Conservation (phyloP, 352 stramenopile species). For the Phytophthora pisi region DNA sequence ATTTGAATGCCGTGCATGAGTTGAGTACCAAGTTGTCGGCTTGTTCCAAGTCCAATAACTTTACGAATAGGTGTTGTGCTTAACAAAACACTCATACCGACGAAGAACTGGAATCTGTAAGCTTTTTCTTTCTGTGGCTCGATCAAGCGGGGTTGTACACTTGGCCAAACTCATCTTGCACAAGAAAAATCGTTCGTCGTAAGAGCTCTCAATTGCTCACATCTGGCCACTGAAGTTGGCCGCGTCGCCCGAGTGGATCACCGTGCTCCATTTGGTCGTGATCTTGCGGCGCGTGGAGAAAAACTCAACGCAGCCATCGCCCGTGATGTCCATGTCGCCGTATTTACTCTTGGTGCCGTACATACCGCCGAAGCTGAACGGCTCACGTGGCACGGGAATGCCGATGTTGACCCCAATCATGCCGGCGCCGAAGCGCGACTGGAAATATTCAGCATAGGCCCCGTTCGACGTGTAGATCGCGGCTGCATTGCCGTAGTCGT, state of each 20-base stretch:
- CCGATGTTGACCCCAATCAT: conserved; percentile 98
- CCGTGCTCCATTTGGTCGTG: conserved; percentile 93
- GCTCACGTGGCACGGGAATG: conserved; percentile 94
- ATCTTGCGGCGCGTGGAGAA: conserved; percentile 98
- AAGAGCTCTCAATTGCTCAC: conserved; percentile 19
- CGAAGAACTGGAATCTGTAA: too few species aligned
- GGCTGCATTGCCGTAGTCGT: conserved; percentile 97
- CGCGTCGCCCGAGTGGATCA: conserved; percentile 51
- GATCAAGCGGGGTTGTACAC: too few species aligned
- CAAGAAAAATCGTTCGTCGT: too few species aligned
- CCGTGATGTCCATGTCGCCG: conserved; percentile 98
- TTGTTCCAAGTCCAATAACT: too few species aligned
- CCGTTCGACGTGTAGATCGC: conserved; percentile 97
- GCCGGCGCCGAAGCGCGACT: conserved; percentile 87
- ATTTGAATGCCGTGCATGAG: too few species aligned
- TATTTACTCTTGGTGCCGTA: conserved; percentile 98
- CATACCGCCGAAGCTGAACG: conserved; percentile 97
- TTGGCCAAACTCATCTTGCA: too few species aligned
- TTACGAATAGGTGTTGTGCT: too few species aligned
- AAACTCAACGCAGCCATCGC: conserved; percentile 97
- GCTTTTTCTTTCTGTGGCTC: too few species aligned
- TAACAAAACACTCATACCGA: too few species aligned
- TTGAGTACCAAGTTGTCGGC: too few species aligned
- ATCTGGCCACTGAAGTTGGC: conserved; percentile 80
- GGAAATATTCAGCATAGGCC: conserved; percentile 94